These are phyloP conservation scores for Populus hybrid DNA, from an alignment of 441 rosid genomes.

Conservation along the genomic window DNA sequence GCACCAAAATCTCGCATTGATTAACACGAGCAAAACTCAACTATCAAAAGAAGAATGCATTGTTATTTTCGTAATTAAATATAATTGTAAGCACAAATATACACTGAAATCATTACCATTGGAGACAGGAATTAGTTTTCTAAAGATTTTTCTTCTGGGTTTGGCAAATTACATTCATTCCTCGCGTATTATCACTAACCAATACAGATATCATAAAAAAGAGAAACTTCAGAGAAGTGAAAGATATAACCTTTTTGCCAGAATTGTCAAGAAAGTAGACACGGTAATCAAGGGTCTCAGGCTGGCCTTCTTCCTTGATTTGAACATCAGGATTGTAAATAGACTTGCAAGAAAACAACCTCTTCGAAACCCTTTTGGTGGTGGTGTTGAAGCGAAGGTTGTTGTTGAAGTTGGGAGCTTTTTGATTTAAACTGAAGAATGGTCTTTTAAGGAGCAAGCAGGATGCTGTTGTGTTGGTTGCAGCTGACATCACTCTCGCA, in stretches of 20 bases:
- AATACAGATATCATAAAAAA: background rate
- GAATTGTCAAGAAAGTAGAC: constrained; percentile 70
- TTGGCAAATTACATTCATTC: background rate
- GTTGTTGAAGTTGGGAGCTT: constrained; percentile 8
- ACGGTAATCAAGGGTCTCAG: constrained; percentile 83
- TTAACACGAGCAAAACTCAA: background rate
- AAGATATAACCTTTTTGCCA: constrained; percentile 62
- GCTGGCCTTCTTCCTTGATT: constrained; percentile 72
- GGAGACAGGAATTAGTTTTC: background rate
- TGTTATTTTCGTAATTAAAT: background rate
- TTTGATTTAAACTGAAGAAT: constrained; percentile 25
- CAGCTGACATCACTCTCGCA: constrained; percentile 34
- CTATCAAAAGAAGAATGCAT: background rate
- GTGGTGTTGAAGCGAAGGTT: constrained; percentile 30
- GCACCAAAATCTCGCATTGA: background rate
- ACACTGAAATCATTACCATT: background rate
- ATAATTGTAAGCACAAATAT: background rate
- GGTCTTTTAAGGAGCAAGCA: constrained; percentile 45
- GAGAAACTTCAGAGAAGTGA: background rate
- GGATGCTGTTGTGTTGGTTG: constrained; percentile 32
- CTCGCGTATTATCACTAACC: constrained; percentile 8
- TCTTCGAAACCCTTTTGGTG: constrained; percentile 29
- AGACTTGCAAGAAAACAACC: constrained; percentile 65
- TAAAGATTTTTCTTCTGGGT: background rate
- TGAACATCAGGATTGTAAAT: constrained; percentile 61